phyloP scores from a whole-genome alignment of 352 stramenopile genomes.

The Phytophthora brassicae region DNA sequence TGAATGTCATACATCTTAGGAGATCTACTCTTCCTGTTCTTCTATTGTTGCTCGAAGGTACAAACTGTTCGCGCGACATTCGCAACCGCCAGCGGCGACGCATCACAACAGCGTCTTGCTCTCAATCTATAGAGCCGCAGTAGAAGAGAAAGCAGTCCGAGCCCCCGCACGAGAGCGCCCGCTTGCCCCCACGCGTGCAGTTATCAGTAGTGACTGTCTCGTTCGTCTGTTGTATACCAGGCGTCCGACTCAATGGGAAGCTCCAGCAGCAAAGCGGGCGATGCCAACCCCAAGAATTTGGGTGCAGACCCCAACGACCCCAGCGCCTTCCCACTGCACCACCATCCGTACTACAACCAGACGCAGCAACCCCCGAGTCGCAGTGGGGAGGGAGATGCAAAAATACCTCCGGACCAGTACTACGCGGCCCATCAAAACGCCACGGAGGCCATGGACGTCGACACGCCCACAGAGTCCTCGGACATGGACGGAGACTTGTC shows the following conservation, averaged over 20 bases:
- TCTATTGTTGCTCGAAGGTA: too few relatives aligned
- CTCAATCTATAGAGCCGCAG: too few relatives aligned
- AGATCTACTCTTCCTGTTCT: too few relatives aligned
- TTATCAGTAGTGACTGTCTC: too few relatives aligned
- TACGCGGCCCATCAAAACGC: conserved; percentile 19
- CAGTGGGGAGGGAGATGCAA: conserved; percentile 9
- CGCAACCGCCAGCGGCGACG: too few relatives aligned
- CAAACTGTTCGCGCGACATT: too few relatives aligned
- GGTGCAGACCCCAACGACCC: conserved; percentile 54
- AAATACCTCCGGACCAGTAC: conserved; percentile 21
- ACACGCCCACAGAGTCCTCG: conserved; percentile 41
- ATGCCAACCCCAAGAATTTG: conserved; percentile 78
- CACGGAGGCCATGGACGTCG: conserved; percentile 72
- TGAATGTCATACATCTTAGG: too few relatives aligned
- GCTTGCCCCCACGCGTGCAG: too few relatives aligned
- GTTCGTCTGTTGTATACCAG: too few relatives aligned
- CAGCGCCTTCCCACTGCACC: conserved; percentile 61
- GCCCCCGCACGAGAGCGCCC: too few relatives aligned
- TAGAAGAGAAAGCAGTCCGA: too few relatives aligned
- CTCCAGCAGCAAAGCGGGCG: conserved; percentile 81
- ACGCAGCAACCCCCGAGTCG: conserved; percentile 15
- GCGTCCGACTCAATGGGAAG: conserved; percentile 61
- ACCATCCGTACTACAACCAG: conserved; percentile 66
- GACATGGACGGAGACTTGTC: conserved; percentile 35
- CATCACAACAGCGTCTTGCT: too few relatives aligned